These are phyloP conservation scores for Boletales sp. DNA, from an alignment of 768 basidiomycete genomes.

Conservation along the genomic window DNA sequence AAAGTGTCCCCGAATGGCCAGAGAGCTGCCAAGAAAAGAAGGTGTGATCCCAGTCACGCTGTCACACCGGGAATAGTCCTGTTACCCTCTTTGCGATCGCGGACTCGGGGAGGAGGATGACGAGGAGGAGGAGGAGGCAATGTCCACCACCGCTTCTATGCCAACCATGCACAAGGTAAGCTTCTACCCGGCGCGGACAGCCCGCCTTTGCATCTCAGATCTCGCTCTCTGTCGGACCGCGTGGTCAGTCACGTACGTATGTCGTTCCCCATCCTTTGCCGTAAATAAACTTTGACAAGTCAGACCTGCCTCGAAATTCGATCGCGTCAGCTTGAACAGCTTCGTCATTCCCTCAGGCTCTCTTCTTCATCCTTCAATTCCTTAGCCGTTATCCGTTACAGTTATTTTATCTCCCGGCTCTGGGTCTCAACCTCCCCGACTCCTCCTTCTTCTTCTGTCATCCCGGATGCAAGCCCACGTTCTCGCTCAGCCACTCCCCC, in stretches of 20 bases:
- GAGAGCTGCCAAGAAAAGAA: constrained; percentile 11
- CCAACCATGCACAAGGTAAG: too few species aligned
- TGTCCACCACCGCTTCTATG: too few species aligned
- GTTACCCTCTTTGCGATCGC: neutral
- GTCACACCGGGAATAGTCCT: constrained; percentile 18
- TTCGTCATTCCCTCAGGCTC: neutral
- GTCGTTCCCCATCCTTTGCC: constrained; percentile 18
- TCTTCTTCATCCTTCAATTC: constrained; percentile 3
- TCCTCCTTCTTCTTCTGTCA: constrained; percentile 7
- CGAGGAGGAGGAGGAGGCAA: too few species aligned
- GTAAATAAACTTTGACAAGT: constrained; percentile 29
- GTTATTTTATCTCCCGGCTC: constrained; percentile 10
- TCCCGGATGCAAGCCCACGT: constrained; percentile 25
- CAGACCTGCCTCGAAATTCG: constrained; percentile 11
- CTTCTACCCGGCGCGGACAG: too few species aligned
- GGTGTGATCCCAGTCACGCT: constrained; percentile 4
- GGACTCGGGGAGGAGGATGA: too few species aligned
- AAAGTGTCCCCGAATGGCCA: constrained; percentile 9
- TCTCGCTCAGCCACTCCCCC: constrained; percentile 24
- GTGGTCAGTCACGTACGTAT: constrained; percentile 9
- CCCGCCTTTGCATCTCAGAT: too few species aligned
- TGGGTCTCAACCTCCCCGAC: neutral
- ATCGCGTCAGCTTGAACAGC: constrained; percentile 23
- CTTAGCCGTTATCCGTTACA: constrained; percentile 3
- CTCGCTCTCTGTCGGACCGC: too few species aligned